phyloP scores from a whole-genome alignment of 768 basidiomycete genomes.

The Termitomyces sp. region DNA sequence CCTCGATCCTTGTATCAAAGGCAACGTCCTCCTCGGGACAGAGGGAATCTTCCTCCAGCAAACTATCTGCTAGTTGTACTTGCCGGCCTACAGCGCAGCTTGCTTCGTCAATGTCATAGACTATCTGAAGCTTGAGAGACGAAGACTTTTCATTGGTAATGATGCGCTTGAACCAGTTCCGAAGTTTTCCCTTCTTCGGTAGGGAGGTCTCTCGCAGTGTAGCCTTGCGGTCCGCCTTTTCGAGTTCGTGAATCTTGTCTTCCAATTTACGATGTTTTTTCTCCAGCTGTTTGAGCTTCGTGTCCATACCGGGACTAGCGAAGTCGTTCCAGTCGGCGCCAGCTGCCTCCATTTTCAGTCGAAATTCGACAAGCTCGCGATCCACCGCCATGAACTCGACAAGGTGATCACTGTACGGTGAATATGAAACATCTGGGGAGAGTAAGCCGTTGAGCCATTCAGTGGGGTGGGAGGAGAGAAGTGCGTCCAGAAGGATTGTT shows the following conservation, averaged over 20 bases:
- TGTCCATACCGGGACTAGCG: conserved; percentile 21
- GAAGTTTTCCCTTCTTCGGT: conserved; percentile 44
- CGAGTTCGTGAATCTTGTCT: conserved; percentile 25
- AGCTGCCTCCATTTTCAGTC: conserved; percentile 11
- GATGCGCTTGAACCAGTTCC: conserved; percentile 61
- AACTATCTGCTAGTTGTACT: conserved; percentile 17
- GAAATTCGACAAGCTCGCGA: conserved; percentile 21
- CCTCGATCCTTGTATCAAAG: conserved; percentile 31
- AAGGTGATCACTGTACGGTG: conserved; percentile 25
- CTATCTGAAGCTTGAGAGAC: conserved; percentile 29
- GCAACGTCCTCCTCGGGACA: conserved; percentile 14
- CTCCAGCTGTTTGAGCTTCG: conserved; percentile 33
- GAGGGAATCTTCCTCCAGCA: background rate
- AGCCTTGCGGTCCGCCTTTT: conserved; percentile 14
- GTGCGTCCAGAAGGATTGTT: conserved; percentile 19
- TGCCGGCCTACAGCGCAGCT: conserved; percentile 35
- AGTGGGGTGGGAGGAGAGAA: conserved; percentile 1
- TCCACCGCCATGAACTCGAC: conserved; percentile 22
- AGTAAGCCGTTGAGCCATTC: conserved; percentile 27
- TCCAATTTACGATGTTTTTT: conserved; percentile 36
- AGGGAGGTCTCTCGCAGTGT: conserved; percentile 19
- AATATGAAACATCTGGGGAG: conserved; percentile 26
- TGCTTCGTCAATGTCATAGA: conserved; percentile 33
- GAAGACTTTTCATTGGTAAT: conserved; percentile 29
- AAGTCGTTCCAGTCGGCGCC: conserved; percentile 12